A percentile compares a stretch with the other conserved stretches of the same genome.
Conservation (phyloP, 768 basidiomycete genomes). For the Hygrocybe coccinea region DNA sequence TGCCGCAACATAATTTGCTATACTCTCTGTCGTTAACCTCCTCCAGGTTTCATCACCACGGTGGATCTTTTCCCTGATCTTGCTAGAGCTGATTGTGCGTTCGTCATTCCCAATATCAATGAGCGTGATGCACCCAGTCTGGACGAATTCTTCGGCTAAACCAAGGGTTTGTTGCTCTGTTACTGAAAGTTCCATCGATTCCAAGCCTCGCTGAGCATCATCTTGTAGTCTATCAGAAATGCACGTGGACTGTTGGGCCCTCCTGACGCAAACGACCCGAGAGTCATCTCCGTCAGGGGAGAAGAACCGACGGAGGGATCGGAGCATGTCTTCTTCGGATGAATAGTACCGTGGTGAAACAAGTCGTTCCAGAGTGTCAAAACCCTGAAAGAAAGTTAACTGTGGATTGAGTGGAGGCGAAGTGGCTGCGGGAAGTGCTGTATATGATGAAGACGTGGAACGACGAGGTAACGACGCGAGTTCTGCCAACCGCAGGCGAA, state of each 20-base stretch:
- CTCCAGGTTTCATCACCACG: conserved; percentile 38
- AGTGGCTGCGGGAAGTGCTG: neutral
- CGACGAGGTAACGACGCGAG: conserved; percentile 11
- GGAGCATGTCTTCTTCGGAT: conserved; percentile 48
- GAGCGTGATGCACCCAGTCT: conserved; percentile 48
- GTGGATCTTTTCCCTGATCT: conserved; percentile 48
- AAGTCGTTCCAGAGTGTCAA: conserved; percentile 81
- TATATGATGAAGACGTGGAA: neutral
- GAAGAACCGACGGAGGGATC: conserved; percentile 55
- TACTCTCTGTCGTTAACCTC: conserved; percentile 39
- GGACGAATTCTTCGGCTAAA: conserved; percentile 47
- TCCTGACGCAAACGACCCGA: conserved; percentile 61
- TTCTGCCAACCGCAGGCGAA: conserved; percentile 34
- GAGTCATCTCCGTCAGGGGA: conserved; percentile 47
- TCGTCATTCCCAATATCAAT: conserved; percentile 57
- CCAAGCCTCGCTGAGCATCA: neutral
- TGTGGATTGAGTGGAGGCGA: conserved; percentile 26
- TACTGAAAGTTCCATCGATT: neutral
- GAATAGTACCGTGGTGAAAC: conserved; percentile 72
- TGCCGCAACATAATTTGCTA: conserved; percentile 50
- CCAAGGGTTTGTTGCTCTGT: conserved; percentile 16
- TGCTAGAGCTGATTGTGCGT: conserved; percentile 63
- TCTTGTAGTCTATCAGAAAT: neutral
- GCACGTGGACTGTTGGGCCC: conserved; percentile 25
- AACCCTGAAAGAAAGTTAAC: conserved; percentile 72